A percentile compares a stretch with the other conserved stretches of the same genome.
These are phyloP conservation scores for Lagenidium giganteum DNA, from an alignment of 352 stramenopile genomes.

Conservation along the genomic window DNA sequence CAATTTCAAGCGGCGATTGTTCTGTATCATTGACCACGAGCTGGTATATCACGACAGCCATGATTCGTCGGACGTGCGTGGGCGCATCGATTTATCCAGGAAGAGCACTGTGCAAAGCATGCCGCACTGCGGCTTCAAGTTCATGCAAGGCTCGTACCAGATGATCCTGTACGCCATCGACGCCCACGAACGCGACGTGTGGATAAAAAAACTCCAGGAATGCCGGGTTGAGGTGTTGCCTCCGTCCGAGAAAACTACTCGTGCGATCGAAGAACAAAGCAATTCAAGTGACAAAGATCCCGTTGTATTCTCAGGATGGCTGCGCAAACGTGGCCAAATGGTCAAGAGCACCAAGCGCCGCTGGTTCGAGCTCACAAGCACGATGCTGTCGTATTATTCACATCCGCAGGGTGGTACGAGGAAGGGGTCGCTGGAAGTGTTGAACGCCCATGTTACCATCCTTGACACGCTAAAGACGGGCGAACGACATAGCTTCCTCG, in stretches of 20 bases:
- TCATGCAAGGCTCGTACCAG: slow-evolving; percentile 63
- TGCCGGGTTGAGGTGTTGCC: slow-evolving; percentile 59
- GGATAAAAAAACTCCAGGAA: slow-evolving; percentile 78
- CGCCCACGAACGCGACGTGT: slow-evolving; percentile 72
- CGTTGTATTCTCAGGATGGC: slow-evolving; percentile 74
- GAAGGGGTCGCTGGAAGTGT: slow-evolving; percentile 69
- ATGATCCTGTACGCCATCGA: slow-evolving; percentile 81
- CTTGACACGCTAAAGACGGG: slow-evolving; percentile 80
- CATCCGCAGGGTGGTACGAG: slow-evolving; percentile 68
- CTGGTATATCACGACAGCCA: slow-evolving; percentile 84
- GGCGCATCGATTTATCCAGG: slow-evolving; percentile 62
- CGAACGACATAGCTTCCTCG: slow-evolving; percentile 77
- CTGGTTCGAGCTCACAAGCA: slow-evolving; percentile 77
- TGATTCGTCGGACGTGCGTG: slow-evolving; percentile 69
- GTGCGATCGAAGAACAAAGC: slow-evolving; percentile 51
- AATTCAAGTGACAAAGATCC: slow-evolving; percentile 40
- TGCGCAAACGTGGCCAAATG: slow-evolving; percentile 79
- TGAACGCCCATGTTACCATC: slow-evolving; percentile 40
- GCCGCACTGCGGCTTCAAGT: slow-evolving; percentile 70
- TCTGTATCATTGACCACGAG: slow-evolving; percentile 82
- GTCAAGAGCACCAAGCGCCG: slow-evolving; percentile 84
- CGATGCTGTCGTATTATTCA: slow-evolving; percentile 70
- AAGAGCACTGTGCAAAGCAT: slow-evolving; percentile 62
- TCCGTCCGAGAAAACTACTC: slow-evolving; percentile 42
- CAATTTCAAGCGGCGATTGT: slow-evolving; percentile 83